These are phyloP conservation scores for Penstemon newberryi DNA, from an alignment of 257 asterid species.

Conservation along the genomic window DNA sequence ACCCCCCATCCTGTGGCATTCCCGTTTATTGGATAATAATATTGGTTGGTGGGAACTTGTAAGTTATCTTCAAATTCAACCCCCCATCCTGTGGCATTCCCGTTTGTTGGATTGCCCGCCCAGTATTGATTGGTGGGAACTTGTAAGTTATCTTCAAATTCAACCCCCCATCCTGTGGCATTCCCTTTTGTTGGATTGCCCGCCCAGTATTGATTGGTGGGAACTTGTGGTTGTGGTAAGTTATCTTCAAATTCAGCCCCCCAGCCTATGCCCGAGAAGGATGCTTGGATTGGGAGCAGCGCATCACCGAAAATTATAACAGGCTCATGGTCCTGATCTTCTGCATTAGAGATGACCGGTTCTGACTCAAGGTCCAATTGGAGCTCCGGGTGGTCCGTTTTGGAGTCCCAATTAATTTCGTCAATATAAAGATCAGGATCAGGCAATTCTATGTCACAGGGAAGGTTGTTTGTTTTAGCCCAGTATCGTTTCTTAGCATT, in stretches of 20 bases:
- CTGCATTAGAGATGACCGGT: conserved; percentile 23
- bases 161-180: too few species aligned
- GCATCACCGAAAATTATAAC: conserved; percentile 63
- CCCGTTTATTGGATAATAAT: too few species aligned
- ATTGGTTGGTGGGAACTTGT: too few species aligned
- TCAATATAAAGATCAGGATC: conserved; percentile 66
- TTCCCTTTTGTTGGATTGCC: too few species aligned
- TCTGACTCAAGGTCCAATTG: conserved; percentile 39
- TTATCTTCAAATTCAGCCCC: conserved; percentile 25
- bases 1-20: too few species aligned
- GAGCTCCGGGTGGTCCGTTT: conserved; percentile 32
- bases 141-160: too few species aligned
- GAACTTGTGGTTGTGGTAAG: too few species aligned
- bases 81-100: conserved; percentile 55
- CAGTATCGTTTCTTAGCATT: conserved; percentile 67
- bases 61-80: too few species aligned
- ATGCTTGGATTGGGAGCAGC: conserved; percentile 40
- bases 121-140: too few species aligned
- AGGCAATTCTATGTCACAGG: conserved; percentile 50
- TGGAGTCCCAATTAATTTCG: conserved; percentile 58
- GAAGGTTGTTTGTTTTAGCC: conserved; percentile 51
- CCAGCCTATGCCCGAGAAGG: conserved; percentile 51
- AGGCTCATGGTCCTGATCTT: conserved; percentile 35
- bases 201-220: too few species aligned
- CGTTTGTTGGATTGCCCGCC: too few species aligned